Percentiles rank a stretch among this genome's conserved stretches.
Evolutionary conservation across 176 grass and related monocot genomes (phyloP).

Genomic region (Eragrostis nindensis): DNA sequence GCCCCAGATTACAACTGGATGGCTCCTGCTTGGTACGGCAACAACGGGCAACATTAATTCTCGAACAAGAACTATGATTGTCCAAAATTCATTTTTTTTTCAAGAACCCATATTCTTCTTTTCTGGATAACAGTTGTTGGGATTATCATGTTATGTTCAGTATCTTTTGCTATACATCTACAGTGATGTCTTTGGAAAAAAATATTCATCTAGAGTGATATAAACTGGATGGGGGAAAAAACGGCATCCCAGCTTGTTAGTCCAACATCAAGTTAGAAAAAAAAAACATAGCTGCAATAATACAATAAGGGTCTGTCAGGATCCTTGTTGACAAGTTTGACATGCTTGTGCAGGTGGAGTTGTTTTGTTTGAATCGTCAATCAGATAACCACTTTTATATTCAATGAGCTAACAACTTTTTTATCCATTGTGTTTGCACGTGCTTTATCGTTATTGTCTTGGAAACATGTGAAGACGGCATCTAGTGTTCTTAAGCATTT

Average conservation of each 20-base stretch:
- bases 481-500: background rate
- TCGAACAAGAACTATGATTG: slow-evolving; percentile 13
- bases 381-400: background rate
- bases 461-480: background rate
- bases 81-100: background rate
- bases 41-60: slow-evolving; percentile 29
- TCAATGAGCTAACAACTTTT: background rate
- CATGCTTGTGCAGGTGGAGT: background rate
- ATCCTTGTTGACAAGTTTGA: slow-evolving; percentile 28
- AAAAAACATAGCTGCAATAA: background rate
- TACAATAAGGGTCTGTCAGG: background rate
- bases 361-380: slow-evolving; percentile 10
- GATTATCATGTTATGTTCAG: background rate
- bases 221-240: background rate
- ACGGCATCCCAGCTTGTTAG: background rate
- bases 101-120: background rate
- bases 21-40: slow-evolving; percentile 28
- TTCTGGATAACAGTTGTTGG: background rate
- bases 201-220: background rate
- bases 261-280: background rate
- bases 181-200: too few species aligned
- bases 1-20: slow-evolving; percentile 52
- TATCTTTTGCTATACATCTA: background rate
- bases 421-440: slow-evolving; percentile 14
- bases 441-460: slow-evolving; percentile 5